Percentiles rank a stretch among this genome's conserved stretches.
These are phyloP conservation scores for Ustilago cynodontis DNA, from an alignment of 1,284 basidiomycete genomes.

Conservation along the genomic window DNA sequence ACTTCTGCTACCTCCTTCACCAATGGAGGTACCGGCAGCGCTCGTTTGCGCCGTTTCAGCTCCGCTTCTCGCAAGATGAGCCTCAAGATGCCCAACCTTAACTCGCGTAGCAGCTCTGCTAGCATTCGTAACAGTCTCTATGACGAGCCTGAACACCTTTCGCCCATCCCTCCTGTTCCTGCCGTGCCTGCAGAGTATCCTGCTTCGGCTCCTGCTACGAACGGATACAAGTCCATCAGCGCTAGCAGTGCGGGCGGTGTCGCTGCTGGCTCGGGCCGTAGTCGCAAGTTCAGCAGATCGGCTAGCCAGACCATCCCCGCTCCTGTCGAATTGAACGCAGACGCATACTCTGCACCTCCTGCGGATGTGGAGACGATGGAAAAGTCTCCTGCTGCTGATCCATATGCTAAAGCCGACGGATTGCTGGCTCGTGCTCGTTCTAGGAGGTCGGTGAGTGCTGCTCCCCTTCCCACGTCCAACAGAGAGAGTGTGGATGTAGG, in stretches of 20 bases:
- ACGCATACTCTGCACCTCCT: neutral
- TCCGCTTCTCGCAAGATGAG: constrained; percentile 44
- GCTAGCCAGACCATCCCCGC: constrained; percentile 16
- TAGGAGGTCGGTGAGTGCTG: constrained; percentile 14
- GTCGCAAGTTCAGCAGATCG: constrained; percentile 30
- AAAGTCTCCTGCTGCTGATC: constrained; percentile 15
- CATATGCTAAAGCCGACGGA: constrained; percentile 40
- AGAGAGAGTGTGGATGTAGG: constrained; percentile 1
- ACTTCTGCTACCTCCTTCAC: neutral
- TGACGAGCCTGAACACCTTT: constrained; percentile 28
- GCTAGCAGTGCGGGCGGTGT: neutral
- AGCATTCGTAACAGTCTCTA: constrained; percentile 27
- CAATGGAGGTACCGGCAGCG: neutral
- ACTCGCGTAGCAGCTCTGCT: constrained; percentile 21
- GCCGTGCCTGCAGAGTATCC: constrained; percentile 24
- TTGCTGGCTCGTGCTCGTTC: constrained; percentile 38
- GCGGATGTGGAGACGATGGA: neutral
- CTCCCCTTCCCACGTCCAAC: neutral
- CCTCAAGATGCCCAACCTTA: constrained; percentile 42
- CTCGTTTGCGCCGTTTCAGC: constrained; percentile 43
- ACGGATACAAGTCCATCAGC: constrained; percentile 35
- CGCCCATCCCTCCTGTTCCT: constrained; percentile 26
- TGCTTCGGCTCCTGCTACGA: neutral
- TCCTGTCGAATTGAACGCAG: constrained; percentile 1
- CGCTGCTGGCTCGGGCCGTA: constrained; percentile 11